Base-by-base conservation (phyloP, 2,329 filamentous ascomycete genomes). In the Aspergillus floridensis region DNA sequence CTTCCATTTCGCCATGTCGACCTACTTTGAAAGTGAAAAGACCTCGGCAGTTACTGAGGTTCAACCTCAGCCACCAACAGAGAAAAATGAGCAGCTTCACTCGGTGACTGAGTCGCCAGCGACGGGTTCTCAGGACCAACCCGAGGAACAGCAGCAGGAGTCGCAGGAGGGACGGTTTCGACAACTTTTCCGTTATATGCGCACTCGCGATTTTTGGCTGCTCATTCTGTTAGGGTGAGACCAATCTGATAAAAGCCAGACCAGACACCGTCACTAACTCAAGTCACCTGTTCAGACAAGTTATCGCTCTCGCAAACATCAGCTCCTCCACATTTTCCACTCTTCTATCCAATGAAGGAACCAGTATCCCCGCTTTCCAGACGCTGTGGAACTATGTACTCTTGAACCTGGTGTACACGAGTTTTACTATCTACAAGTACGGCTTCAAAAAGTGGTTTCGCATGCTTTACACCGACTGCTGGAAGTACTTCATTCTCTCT, bases 341-440 rank as follows among this genome's bases (percentile, higher is more conserved):
- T 31, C 85, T 97, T 58, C 86, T 98, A 32, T 82, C 82, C 61
- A 77, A 77, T 8, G 77, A 84, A 61, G 84, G 87, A 52, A 92
- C 89, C 66, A 92, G 85, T 62, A 95, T 97, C 66, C 93, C 93
- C 5, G 92, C 93, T 57, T 96, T 98, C 80, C 95, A 98, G 79
- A 91, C 90, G 32, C 85, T 98, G 68, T 95, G 97, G 83, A 96
- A 93, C 79, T 98, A 98, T 77, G 83, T 92, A 50, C 79, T 97
- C 49, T 84, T 98, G 64, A 88, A 88, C 63, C 59, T 91, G 60
- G 85, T 96, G 72, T 98, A 95, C 81, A 89, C 91, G 26, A 82
- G 86, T 44, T 86, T 89, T 69, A 92, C 91, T 24, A 77, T 96
- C 38, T 89, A 90, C 80, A 84, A 84, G 66, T 91, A 95, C 72